Percentiles rank a stretch among this genome's conserved stretches.
These are phyloP conservation scores for Schizosaccharomyces japonicus DNA, from an alignment of 805 yeast genomes.

Conservation along the genomic window DNA sequence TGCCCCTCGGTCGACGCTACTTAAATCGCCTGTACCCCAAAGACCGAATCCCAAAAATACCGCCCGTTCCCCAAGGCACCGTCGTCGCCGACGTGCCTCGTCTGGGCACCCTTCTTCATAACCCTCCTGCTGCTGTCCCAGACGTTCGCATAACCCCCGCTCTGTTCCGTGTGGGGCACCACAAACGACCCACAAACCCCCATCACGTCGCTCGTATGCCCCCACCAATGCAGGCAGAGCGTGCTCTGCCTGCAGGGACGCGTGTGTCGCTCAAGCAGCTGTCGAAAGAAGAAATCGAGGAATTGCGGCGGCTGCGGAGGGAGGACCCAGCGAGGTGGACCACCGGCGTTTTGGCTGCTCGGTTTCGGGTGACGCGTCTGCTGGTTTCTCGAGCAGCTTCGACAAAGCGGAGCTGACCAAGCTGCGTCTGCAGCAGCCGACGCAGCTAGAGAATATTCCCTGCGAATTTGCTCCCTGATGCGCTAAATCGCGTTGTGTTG, in stretches of 20 bases:
- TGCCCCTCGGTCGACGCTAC: too few relatives aligned
- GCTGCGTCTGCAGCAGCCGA: too few relatives aligned
- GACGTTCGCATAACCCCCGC: neutral
- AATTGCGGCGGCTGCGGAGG: neutral
- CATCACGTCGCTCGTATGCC: too few relatives aligned
- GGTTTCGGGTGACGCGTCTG: neutral
- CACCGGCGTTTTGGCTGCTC: neutral
- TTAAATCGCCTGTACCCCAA: constrained; percentile 1
- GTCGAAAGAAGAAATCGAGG: neutral
- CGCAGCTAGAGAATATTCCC: too few relatives aligned
- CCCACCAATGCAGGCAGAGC: too few relatives aligned
- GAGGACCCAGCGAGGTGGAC: neutral
- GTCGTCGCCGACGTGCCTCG: neutral
- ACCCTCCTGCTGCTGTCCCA: neutral
- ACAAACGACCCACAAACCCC: neutral
- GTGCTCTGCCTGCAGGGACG: too few relatives aligned
- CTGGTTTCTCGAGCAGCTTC: neutral
- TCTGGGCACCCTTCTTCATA: neutral
- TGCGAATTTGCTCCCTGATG: too few relatives aligned
- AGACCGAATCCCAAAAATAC: neutral
- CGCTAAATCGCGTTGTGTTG: too few relatives aligned
- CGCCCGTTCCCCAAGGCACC: neutral
- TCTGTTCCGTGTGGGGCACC: neutral
- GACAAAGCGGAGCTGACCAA: too few relatives aligned
- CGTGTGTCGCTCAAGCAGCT: neutral